These are phyloP conservation scores for Pneumocystis carinii DNA, from an alignment of 1,139 yeast species.

Conservation along the genomic window DNA sequence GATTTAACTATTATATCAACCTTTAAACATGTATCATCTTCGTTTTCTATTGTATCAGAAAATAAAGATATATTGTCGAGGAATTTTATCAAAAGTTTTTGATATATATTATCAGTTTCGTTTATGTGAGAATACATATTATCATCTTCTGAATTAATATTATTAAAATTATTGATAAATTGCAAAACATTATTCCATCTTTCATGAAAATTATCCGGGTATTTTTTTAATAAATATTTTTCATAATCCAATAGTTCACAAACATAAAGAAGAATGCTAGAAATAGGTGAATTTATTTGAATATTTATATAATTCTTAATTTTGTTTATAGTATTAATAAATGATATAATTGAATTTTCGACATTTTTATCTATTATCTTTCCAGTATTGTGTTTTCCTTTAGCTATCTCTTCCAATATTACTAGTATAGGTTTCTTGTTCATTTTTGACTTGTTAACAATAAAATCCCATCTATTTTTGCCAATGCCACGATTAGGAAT, in stretches of 20 bases:
- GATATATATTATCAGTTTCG: constrained; percentile 7
- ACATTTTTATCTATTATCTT: constrained; percentile 8
- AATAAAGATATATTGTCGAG: constrained; percentile 43
- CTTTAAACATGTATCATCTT: constrained; percentile 11
- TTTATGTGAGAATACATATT: constrained; percentile 21
- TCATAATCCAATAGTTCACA: constrained; percentile 11
- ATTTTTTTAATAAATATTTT: constrained; percentile 23
- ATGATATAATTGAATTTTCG: constrained; percentile 16
- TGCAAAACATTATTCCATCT: constrained; percentile 15
- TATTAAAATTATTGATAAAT: constrained; percentile 2
- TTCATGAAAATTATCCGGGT: constrained; percentile 20
- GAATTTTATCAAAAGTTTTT: constrained; percentile 28
- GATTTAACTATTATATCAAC: background rate
- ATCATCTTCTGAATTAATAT: constrained; percentile 17
- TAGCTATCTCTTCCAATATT: constrained; percentile 9
- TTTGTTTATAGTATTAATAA: constrained; percentile 25
- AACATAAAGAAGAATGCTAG: constrained; percentile 2
- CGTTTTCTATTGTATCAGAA: constrained; percentile 27
- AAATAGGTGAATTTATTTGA: constrained; percentile 6
- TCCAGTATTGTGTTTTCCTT: constrained; percentile 10
- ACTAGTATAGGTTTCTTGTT: constrained; percentile 12
- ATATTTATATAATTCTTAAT: constrained; percentile 17
- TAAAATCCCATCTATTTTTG: constrained; percentile 31
- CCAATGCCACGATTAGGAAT: constrained; percentile 66
- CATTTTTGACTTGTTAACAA: constrained; percentile 10